Evolutionary conservation across 2,329 filamentous ascomycete genomes (phyloP), one percentile per base, ranked within the genome.

Genomic region (Emergomyces africanus): DNA sequence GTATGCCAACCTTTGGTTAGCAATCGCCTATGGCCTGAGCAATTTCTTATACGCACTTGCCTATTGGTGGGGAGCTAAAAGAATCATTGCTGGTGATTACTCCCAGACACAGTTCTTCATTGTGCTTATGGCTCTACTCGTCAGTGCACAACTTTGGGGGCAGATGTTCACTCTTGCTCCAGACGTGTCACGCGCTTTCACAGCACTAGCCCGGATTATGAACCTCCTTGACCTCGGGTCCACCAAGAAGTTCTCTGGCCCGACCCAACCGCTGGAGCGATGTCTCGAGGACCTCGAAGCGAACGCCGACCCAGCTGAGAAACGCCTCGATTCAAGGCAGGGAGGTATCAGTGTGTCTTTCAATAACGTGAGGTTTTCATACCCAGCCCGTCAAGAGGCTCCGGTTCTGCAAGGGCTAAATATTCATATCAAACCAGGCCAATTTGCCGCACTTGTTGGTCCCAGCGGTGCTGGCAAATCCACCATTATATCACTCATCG

Each of bases 1-100:
- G 33, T 74, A 77, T 51, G 72, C 75, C 20, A 77, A 74, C 62
- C 67, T 78, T 25, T 77, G 74, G 70, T 70, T 77, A 57, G 75
- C 77, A 1, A 71, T 76, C 57, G 72, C 75, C 1, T 76, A 75
- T 58, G 71, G 72, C 61, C 61, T 75, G 1, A 81, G 83, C 23
- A 87, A 86, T 66, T 78, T 88, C 56, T 82, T 89, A 30, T 88
- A 90, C 66, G 85, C 86, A 0, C 80, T 91, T 58, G 85, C 86
- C 0, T 90, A 89, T 71, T 91, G 87, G 86, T 91, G 87, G 86
- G 87, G 87, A 3, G 80, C 86, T 0, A 85, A 82, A 65, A 82
- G 84, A 62, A 88, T 90, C 61, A 80, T 84, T 57, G 77, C 79
- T 48, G 86, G 87, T 4, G 74, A 82, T 59, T 86, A 86, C 64